Evolutionary conservation across 2,329 filamentous ascomycete genomes (phyloP).

Genomic region (Colletotrichum musicola): DNA sequence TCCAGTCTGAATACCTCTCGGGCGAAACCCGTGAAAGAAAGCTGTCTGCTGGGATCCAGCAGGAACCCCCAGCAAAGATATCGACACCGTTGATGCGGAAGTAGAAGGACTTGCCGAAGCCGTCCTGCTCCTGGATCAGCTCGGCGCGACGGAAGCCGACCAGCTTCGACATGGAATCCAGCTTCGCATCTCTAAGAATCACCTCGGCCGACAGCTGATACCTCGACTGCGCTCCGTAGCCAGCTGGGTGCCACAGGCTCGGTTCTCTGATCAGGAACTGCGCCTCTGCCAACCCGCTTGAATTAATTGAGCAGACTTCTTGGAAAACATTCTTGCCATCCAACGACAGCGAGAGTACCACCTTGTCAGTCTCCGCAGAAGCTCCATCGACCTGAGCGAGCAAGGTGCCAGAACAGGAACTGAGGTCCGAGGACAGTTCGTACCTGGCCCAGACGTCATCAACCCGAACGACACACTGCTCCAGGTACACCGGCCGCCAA

Average conservation of each 20-base stretch:
- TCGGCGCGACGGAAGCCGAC: slow-evolving; percentile 38
- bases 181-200: neutral
- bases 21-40: slow-evolving; percentile 29
- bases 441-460: slow-evolving; percentile 66
- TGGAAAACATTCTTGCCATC: neutral
- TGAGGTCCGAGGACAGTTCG: slow-evolving; percentile 51
- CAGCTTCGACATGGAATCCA: slow-evolving; percentile 10
- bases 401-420: neutral
- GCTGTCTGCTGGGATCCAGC: slow-evolving; percentile 41
- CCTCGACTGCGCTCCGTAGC: neutral
- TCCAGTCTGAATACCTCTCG: slow-evolving; percentile 38
- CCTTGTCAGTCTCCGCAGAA: neutral
- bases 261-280: neutral
- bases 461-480: slow-evolving; percentile 71
- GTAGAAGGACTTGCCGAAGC: slow-evolving; percentile 38
- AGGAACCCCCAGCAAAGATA: slow-evolving; percentile 37
- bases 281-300: neutral
- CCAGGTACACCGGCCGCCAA: slow-evolving; percentile 76
- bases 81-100: slow-evolving; percentile 40
- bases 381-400: neutral
- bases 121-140: slow-evolving; percentile 35
- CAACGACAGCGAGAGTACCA: neutral
- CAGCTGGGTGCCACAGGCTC: neutral
- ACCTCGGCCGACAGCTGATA: neutral
- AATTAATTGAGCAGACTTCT: neutral